These are phyloP conservation scores for Monilinia vaccinii-corymbosi DNA, from an alignment of 2,329 filamentous ascomycete genomes.

Conservation along the genomic window DNA sequence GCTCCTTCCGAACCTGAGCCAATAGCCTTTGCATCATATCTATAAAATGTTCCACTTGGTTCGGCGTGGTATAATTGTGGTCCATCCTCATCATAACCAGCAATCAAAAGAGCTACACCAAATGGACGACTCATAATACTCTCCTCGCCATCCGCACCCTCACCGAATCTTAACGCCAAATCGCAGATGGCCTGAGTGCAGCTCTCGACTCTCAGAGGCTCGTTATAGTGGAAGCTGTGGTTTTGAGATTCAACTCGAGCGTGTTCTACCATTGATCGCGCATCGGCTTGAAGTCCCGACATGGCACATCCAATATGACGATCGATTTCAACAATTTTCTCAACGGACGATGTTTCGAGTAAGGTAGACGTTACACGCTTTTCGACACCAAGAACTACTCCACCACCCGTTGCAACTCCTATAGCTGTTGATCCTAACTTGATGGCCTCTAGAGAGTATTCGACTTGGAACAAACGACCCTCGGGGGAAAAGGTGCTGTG, in stretches of 20 bases:
- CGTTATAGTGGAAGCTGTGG: slow-evolving; percentile 96
- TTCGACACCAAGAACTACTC: slow-evolving; percentile 94
- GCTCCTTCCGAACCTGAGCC: slow-evolving; percentile 95
- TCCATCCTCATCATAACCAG: slow-evolving; percentile 93
- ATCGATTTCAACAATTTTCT: slow-evolving; percentile 99
- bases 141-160: slow-evolving; percentile 95
- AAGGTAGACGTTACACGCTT: slow-evolving; percentile 98
- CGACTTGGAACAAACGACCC: slow-evolving; percentile 99
- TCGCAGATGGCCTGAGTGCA: slow-evolving; percentile 99
- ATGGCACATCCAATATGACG: slow-evolving; percentile 98
- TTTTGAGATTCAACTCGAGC: slow-evolving; percentile 95
- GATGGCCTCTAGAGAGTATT: slow-evolving; percentile 99
- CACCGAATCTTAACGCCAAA: slow-evolving; percentile 88
- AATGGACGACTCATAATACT: slow-evolving; percentile 98
- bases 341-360: slow-evolving; percentile 93
- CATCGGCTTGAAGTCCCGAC: slow-evolving; percentile 95
- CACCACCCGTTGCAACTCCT: slow-evolving; percentile 89
- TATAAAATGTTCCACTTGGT: slow-evolving; percentile 96
- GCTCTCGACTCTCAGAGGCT: slow-evolving; percentile 89
- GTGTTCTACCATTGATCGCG: slow-evolving; percentile 95
- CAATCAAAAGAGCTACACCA: slow-evolving; percentile 91
- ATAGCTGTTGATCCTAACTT: slow-evolving; percentile 98
- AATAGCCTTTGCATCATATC: slow-evolving; percentile 98
- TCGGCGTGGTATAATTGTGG: slow-evolving; percentile 97
- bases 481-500: slow-evolving; percentile 95